Evolutionary conservation across 768 basidiomycete species (phyloP), one percentile per base, ranked within the genome.

Genomic region (Leccinum variicolor): DNA sequence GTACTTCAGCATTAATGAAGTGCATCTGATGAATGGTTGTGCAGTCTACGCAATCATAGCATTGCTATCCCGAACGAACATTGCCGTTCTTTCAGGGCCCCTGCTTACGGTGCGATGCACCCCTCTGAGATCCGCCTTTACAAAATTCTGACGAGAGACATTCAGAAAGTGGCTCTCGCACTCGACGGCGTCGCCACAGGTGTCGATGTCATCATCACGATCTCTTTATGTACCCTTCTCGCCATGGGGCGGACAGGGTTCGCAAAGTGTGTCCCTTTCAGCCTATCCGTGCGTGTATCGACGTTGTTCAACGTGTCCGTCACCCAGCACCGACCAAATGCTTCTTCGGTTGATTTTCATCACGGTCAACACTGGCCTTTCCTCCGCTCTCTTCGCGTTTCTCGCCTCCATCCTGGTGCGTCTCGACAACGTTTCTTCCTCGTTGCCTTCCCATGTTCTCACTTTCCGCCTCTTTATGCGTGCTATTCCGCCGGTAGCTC

Each of bases 291-390:
- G 13, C 21, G 31, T 3, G 36, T 34, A 26, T 43, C 43, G 49
- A 9, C 50, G 11, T 31, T 11, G 34, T 43, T 50, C 53, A 53
- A 55, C 56, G 50, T 43, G 58, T 13, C 11, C 8, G 6, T 54
- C 52, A 29, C 50, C 34, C 33, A 69, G 67, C 48, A 70, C 66
- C 26, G 69, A 68, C 50, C 64, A 43, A 15, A 66, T 65, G 57
- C 55, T 69, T 57, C 54, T 56, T 26, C 61, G 68, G 15, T 4
- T 70, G 57, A 66, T 69, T 45, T 58, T 70, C 51, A 64, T 64
- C 50, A 64, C 64, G 34, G 62, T 63, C 49, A 66, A 68, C 47
- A 61, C 69, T 6, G 64, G 70, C 1, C 66, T 67, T 34, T 69
- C 56, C 8, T 66, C 62, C 1, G 60, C 65, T 4, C 36, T 62